Conservation (phyloP, 345 rosid species). For the Euphorbia lathyris region DNA sequence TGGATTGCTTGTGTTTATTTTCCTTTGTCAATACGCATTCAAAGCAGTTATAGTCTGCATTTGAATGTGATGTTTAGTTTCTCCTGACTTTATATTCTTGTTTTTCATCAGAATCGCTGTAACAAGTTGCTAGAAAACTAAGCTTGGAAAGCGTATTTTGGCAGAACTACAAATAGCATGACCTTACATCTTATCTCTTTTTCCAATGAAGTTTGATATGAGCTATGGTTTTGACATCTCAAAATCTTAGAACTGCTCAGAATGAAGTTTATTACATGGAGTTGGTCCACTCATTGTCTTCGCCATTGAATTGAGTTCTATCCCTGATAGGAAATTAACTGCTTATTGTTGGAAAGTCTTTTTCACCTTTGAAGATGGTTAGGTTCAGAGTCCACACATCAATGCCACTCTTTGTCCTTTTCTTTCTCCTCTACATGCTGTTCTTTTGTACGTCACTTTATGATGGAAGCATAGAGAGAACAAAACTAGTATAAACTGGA, state of each 20-base stretch:
- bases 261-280: not conserved
- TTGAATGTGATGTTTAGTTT: too few relatives aligned
- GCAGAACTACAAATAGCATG: too few relatives aligned
- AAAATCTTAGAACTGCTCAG: not conserved
- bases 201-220: not conserved
- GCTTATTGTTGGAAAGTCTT: not conserved
- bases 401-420: too few relatives aligned
- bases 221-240: not conserved
- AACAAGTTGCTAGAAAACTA: too few relatives aligned
- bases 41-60: not conserved
- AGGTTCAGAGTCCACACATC: not conserved
- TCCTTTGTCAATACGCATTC: not conserved
- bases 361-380: not conserved
- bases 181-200: too few relatives aligned
- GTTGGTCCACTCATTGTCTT: not conserved
- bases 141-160: too few relatives aligned
- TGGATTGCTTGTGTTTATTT: not conserved
- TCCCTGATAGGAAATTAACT: not conserved
- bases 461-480: not conserved
- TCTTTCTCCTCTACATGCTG: not conserved
- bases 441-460: not conserved
- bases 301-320: not conserved
- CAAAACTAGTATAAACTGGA: not conserved
- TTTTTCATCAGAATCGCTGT: too few relatives aligned
- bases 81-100: too few relatives aligned